phyloP scores from a whole-genome alignment of 2,329 filamentous ascomycete genomes.

The Aureobasidium pullulans region DNA sequence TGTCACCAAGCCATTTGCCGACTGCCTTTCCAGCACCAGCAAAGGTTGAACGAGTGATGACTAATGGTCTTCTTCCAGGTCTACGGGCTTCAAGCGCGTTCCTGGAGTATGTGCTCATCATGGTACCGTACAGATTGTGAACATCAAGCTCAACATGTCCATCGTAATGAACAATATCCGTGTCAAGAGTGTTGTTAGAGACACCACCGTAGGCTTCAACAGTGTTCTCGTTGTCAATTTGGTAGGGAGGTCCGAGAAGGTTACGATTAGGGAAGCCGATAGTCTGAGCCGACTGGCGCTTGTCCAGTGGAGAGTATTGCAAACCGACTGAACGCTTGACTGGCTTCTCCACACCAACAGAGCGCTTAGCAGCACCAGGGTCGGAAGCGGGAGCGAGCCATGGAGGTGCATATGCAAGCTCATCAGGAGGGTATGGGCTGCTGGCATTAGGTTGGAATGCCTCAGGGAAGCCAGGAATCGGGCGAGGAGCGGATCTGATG shows the following conservation, averaged over 20 bases:
- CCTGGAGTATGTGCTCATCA: conserved; percentile 63
- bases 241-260: conserved; percentile 57
- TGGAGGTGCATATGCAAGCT: conserved; percentile 7
- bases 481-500: conserved; percentile 52
- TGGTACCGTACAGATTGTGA: conserved; percentile 67
- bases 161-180: conserved; percentile 60
- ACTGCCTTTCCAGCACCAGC: conserved; percentile 59
- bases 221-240: not conserved
- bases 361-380: not conserved
- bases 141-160: conserved; percentile 65
- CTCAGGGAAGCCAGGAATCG: conserved; percentile 61
- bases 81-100: conserved; percentile 59
- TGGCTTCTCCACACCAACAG: not conserved
- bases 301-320: not conserved
- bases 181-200: conserved; percentile 48
- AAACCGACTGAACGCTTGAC: not conserved
- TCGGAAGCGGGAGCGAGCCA: conserved; percentile 8
- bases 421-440: conserved; percentile 1
- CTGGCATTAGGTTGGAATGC: conserved; percentile 52
- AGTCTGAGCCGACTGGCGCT: conserved; percentile 11
- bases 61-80: conserved; percentile 56
- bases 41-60: conserved; percentile 72
- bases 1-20: conserved; percentile 56
- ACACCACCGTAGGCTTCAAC: conserved; percentile 33
- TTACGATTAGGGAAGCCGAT: conserved; percentile 55